Conservation (phyloP, 306 rosid genomes). For the Lagenaria siceraria region DNA sequence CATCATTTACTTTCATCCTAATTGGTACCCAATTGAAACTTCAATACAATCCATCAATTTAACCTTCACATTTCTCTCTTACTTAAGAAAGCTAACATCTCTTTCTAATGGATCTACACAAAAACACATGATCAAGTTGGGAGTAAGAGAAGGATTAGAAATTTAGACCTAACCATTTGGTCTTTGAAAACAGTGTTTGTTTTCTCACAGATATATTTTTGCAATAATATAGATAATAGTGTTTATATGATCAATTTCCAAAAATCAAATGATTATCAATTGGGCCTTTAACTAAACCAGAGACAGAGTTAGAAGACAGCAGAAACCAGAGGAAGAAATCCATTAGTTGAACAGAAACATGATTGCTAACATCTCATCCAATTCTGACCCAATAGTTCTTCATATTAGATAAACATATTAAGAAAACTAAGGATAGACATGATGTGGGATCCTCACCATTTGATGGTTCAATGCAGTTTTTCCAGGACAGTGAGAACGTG, state of each 20-base stretch:
- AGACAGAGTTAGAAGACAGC: background rate
- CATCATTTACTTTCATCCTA: background rate
- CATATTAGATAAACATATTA: no score
- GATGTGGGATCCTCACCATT: no score
- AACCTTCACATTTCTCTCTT: background rate
- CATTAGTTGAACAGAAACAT: background rate
- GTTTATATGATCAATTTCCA: no score
- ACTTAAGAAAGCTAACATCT: background rate
- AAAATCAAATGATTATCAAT: background rate
- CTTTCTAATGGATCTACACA: background rate
- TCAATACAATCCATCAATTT: background rate
- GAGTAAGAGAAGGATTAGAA: background rate
- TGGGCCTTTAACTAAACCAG: background rate
- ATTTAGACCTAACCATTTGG: background rate
- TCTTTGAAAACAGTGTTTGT: no score
- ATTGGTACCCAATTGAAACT: background rate
- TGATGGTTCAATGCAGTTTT: background rate
- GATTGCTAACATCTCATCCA: background rate
- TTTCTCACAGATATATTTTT: no score
- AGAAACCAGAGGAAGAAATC: background rate
- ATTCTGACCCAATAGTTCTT: background rate
- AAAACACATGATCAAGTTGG: background rate
- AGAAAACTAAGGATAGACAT: no score
- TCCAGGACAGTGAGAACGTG: background rate
- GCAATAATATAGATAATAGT: no score